Evolutionary conservation across 495 filamentous ascomycete genomes (phyloP).

Genomic region (Cercophora sp.): DNA sequence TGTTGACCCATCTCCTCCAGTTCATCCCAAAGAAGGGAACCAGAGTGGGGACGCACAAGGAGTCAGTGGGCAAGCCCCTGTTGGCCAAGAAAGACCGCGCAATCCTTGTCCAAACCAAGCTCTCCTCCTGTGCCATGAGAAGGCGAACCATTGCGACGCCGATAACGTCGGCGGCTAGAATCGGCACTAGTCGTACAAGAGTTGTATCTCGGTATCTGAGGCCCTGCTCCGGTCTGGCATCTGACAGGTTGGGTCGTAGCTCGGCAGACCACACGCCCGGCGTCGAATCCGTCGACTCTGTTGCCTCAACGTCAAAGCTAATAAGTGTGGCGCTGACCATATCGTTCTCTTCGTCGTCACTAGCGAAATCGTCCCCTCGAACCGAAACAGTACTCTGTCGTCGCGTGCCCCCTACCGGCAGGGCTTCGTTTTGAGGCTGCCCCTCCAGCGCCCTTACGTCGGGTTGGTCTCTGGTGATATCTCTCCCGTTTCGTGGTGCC

Average conservation of each 20-base stretch:
- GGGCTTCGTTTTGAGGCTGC: constrained; percentile 21
- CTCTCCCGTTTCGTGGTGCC: constrained; percentile 2
- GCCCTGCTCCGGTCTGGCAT: constrained; percentile 13
- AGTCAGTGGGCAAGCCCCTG: constrained; percentile 18
- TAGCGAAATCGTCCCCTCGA: constrained; percentile 34
- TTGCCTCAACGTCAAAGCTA: constrained; percentile 55
- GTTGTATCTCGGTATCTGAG: constrained; percentile 36
- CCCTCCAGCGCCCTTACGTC: constrained; percentile 22
- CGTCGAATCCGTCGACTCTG: constrained; percentile 32
- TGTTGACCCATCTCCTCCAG: constrained; percentile 28
- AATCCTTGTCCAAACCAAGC: constrained; percentile 22
- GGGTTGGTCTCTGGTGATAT: constrained; percentile 18
- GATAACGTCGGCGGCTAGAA: constrained; percentile 36
- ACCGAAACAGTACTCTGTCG: constrained; percentile 26
- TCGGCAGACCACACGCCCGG: constrained; percentile 55
- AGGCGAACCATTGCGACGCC: constrained; percentile 27
- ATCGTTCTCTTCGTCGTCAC: constrained; percentile 49
- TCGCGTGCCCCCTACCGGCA: constrained; percentile 27
- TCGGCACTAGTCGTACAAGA: constrained; percentile 33
- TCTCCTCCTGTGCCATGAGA: constrained; percentile 31
- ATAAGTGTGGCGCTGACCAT: constrained; percentile 48
- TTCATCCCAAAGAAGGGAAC: constrained; percentile 17
- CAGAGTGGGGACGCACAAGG: constrained; percentile 15
- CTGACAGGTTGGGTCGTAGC: constrained; percentile 41
- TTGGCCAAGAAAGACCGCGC: constrained; percentile 23